Evolutionary conservation across 352 stramenopile genomes (phyloP), one percentile per base, ranked within the genome.

Genomic region (Plasmopara viticola): DNA sequence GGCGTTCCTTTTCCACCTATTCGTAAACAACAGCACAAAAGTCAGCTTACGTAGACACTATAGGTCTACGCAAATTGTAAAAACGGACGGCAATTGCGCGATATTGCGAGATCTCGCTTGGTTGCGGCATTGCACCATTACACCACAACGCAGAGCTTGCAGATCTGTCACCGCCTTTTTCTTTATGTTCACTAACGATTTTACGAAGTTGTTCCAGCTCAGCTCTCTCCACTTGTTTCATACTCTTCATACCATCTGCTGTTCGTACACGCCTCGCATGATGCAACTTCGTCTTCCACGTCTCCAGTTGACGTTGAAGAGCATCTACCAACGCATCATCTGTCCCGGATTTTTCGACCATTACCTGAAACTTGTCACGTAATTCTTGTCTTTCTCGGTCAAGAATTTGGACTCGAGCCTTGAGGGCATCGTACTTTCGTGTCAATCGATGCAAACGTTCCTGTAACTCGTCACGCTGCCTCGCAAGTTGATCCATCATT

Each of bases 261-360:
- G 75, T 87, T n/a, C 78, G 69, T 18, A 65, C 76, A n/a, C 80
- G 69, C 37, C 81, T 86, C 17, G 59, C 63, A 10, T 87, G 66
- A 34, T 84, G 55, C 6, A 74, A 44, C 33, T 74, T 89, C 12
- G 44, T 38, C 43, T 81, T 86, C 74, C 65, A 87, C 13, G 63
- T 69, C 55, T 74, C 79, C 4, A 92, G 60, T 56, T 94, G 79
- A 9, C 61, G 53, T 49, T 91, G 81, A 47, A 94, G 54, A 4
- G 74, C 80, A 41, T 94, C 84, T 7, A 94, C 71, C 7, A 94
- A 59, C 18, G 74, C 71, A 44, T 94, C 84, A 48, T 94, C 84
- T 48, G 77, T 94, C 30, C 67, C 65, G 3, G 84, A 92, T 39
- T 94, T 94, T 35, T 88, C 78, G 13, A 90, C 66, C 0, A 94